phyloP scores from a whole-genome alignment of 1,139 yeast species.

The Protomyces inouyei region DNA sequence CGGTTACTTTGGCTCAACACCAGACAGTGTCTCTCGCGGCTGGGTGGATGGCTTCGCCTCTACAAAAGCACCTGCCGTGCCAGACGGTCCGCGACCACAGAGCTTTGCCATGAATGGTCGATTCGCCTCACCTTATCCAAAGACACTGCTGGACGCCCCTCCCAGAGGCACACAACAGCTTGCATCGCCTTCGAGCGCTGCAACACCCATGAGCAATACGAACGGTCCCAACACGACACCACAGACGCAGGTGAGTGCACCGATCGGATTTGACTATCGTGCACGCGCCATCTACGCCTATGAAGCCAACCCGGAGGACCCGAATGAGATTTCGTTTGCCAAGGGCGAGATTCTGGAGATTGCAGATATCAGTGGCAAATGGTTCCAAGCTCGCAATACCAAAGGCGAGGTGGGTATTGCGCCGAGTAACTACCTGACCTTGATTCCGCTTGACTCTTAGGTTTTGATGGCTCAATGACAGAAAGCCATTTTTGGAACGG shows the following conservation, averaged over 20 bases:
- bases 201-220: conserved; percentile 36
- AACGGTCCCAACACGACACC: not conserved
- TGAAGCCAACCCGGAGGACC: conserved; percentile 90
- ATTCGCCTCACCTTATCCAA: conserved; percentile 25
- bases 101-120: conserved; percentile 24
- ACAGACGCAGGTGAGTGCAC: conserved; percentile 30
- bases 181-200: conserved; percentile 37
- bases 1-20: conserved; percentile 61
- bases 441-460: not conserved
- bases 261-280: conserved; percentile 65
- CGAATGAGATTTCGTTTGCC: conserved; percentile 82
- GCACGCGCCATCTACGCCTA: conserved; percentile 85
- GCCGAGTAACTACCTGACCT: conserved; percentile 78
- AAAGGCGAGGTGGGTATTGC: conserved; percentile 95
- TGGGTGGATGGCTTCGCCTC: conserved; percentile 60
- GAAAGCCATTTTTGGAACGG: too few relatives aligned
- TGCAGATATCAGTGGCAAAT: conserved; percentile 88
- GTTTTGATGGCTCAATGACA: not conserved
- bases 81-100: conserved; percentile 9
- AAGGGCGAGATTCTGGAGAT: conserved; percentile 89
- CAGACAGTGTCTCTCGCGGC: conserved; percentile 61
- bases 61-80: conserved; percentile 1
- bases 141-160: conserved; percentile 5
- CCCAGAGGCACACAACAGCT: not conserved
- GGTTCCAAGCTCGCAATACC: conserved; percentile 96